Percentiles rank a stretch among this genome's conserved stretches.
Conservation (phyloP, 2,329 filamentous ascomycete species). For the Colletotrichum sublineola region DNA sequence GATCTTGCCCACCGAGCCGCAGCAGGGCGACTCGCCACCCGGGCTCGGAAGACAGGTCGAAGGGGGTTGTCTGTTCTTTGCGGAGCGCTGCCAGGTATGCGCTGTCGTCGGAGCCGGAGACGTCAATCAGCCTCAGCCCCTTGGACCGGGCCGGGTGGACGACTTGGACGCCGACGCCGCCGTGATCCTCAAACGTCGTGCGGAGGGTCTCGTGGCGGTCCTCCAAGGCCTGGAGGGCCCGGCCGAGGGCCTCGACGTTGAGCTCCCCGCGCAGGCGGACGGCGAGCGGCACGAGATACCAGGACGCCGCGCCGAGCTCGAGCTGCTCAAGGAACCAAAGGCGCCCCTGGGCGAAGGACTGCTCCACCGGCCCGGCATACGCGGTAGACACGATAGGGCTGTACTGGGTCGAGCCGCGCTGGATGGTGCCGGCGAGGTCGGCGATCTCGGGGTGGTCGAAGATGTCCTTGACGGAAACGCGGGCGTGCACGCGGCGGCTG, state of each 20-base stretch:
- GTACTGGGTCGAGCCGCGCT: not conserved
- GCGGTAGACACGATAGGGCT: not conserved
- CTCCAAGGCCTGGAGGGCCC: slow-evolving; percentile 39
- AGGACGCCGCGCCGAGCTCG: not conserved
- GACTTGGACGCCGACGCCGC: slow-evolving; percentile 8
- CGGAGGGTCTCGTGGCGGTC: slow-evolving; percentile 18
- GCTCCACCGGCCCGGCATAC: not conserved
- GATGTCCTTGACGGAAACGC: slow-evolving; percentile 35
- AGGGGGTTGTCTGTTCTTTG: slow-evolving; percentile 44
- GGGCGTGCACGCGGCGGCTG: slow-evolving; percentile 20
- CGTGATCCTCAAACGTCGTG: slow-evolving; percentile 9
- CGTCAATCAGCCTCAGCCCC: not conserved
- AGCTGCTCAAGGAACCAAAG: slow-evolving; percentile 18
- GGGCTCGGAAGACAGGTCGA: slow-evolving; percentile 44
- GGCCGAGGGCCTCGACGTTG: not conserved
- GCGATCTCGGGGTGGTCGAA: slow-evolving; percentile 22
- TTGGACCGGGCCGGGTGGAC: slow-evolving; percentile 7
- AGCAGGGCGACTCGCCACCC: slow-evolving; percentile 45
- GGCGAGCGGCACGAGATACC: not conserved
- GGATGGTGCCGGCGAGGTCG: slow-evolving; percentile 4
- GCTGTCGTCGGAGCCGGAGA: not conserved
- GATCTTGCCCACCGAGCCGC: slow-evolving; percentile 34
- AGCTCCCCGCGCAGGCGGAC: not conserved
- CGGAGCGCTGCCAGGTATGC: not conserved
- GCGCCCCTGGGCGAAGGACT: slow-evolving; percentile 12